Evolutionary conservation across 1,284 basidiomycete genomes (phyloP).

Genomic region (Puccinia hordei): DNA sequence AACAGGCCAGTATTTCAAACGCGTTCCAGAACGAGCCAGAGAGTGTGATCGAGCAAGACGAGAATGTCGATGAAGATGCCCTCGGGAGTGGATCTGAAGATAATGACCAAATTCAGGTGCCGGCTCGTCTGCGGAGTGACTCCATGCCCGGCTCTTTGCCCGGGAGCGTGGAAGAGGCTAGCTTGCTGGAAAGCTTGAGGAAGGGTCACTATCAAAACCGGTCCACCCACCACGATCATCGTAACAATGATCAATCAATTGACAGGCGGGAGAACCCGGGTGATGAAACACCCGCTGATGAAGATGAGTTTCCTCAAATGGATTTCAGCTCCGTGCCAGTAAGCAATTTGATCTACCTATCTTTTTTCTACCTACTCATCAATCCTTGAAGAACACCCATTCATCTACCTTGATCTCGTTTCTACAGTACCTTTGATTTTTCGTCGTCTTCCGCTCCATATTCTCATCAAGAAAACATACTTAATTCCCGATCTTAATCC

Average conservation of each 20-base stretch:
- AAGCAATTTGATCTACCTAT: background rate
- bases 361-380: background rate
- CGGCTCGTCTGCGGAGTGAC: constrained; percentile 14
- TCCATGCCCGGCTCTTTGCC: constrained; percentile 54
- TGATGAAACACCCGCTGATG: constrained; percentile 53
- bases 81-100: constrained; percentile 21
- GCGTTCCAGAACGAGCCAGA: background rate
- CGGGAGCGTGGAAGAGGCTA: constrained; percentile 56
- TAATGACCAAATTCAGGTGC: constrained; percentile 42
- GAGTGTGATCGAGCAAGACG: constrained; percentile 16
- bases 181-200: constrained; percentile 50
- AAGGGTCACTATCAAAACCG: background rate
- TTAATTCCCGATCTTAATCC: background rate
- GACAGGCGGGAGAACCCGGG: constrained; percentile 21
- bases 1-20: background rate
- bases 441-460: background rate
- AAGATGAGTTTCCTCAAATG: constrained; percentile 53
- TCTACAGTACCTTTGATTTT: constrained; percentile 20
- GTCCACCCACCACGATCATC: background rate
- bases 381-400: too few relatives aligned
- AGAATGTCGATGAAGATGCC: constrained; percentile 40
- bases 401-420: background rate
- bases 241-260: background rate
- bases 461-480: background rate
- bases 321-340: constrained; percentile 49